Evolutionary conservation across 768 basidiomycete species (phyloP).

Genomic region (Suillus discolor): DNA sequence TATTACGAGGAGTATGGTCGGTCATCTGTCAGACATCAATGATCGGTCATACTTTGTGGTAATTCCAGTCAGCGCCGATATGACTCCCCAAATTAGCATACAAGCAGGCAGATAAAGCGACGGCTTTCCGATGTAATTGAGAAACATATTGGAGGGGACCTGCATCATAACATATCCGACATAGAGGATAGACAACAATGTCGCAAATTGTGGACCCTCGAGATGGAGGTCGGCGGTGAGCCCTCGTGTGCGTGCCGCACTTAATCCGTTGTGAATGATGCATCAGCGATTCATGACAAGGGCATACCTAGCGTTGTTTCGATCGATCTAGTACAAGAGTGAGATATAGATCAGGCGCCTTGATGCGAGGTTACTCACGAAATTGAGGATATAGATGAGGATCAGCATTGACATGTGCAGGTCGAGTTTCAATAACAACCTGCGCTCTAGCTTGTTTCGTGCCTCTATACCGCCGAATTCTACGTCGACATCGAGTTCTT

Average conservation of each 20-base stretch:
- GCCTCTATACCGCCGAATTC: constrained; percentile 52
- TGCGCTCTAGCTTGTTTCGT: constrained; percentile 51
- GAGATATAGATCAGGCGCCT: not conserved
- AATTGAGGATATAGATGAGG: constrained; percentile 41
- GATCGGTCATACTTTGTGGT: constrained; percentile 29
- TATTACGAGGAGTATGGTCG: constrained; percentile 13
- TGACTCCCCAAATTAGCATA: constrained; percentile 73
- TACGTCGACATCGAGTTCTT: constrained; percentile 30
- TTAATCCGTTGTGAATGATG: constrained; percentile 23
- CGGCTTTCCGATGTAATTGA: constrained; percentile 67
- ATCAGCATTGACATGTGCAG: constrained; percentile 56
- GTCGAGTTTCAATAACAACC: constrained; percentile 57
- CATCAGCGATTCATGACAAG: not conserved
- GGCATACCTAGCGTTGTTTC: constrained; percentile 66
- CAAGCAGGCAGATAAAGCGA: constrained; percentile 65
- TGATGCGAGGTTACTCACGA: constrained; percentile 21
- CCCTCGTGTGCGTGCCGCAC: constrained; percentile 66
- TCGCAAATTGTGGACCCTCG: constrained; percentile 61
- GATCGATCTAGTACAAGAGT: constrained; percentile 50
- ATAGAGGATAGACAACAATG: constrained; percentile 69
- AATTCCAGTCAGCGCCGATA: constrained; percentile 51
- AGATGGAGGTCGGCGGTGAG: constrained; percentile 66
- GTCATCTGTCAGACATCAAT: not conserved
- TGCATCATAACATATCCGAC: constrained; percentile 53
- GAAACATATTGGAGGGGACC: constrained; percentile 66